Evolutionary conservation across 176 grass and related monocot species (phyloP).

Genomic region (Oryza glaberrima): DNA sequence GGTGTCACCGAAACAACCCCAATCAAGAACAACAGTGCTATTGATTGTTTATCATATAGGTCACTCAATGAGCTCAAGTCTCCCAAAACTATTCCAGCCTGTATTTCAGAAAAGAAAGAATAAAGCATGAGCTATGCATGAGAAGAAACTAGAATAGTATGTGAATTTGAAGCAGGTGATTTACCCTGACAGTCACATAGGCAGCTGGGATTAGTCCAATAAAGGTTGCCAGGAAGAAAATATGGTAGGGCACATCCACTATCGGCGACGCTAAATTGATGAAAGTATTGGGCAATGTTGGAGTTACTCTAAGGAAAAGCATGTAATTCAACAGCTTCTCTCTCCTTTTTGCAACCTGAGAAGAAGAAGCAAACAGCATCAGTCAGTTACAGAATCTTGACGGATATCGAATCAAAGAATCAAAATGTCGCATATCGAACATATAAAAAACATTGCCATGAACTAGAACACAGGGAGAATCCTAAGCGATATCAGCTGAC

Average conservation of each 20-base stretch:
- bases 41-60: conserved; percentile 88
- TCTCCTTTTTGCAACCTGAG: conserved; percentile 92
- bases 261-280: conserved; percentile 98
- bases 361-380: conserved; percentile 3
- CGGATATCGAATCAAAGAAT: conserved; percentile 5
- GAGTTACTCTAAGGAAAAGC: conserved; percentile 94
- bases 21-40: conserved; percentile 85
- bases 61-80: conserved; percentile 85
- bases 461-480: background rate
- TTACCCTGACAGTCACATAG: conserved; percentile 91
- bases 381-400: background rate
- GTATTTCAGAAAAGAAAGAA: conserved; percentile 18
- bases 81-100: conserved; percentile 94
- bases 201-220: conserved; percentile 91
- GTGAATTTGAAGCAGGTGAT: background rate
- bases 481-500: background rate
- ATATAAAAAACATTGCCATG: background rate
- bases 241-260: conserved; percentile 94
- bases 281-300: conserved; percentile 97
- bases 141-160: background rate
- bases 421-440: background rate
- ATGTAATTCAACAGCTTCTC: conserved; percentile 98
- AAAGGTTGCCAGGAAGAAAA: conserved; percentile 80
- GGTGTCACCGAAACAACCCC: conserved; percentile 89
- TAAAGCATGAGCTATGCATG: background rate